phyloP scores from a whole-genome alignment of 2,329 filamentous ascomycete species.

The Aspergillus quadrilineatus region DNA sequence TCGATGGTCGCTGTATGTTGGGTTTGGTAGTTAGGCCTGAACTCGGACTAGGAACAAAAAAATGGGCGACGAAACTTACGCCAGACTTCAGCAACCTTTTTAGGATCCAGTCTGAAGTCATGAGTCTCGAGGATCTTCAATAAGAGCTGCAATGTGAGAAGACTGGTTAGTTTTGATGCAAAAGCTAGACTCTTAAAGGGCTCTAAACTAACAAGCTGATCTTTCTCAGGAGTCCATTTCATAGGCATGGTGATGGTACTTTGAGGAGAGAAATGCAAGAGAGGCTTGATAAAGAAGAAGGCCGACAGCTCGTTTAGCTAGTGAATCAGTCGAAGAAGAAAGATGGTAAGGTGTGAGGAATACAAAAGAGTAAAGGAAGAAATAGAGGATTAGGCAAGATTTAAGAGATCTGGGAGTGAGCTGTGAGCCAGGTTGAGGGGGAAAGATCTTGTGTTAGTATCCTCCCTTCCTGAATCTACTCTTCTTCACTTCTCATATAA shows the following conservation, averaged over 20 bases:
- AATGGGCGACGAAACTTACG: conserved; percentile 29
- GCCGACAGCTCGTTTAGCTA: not conserved
- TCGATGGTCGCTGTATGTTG: conserved; percentile 16
- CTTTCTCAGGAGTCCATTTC: conserved; percentile 38
- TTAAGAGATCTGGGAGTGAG: not conserved
- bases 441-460: not conserved
- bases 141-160: conserved; percentile 33
- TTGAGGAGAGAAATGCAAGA: not conserved
- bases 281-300: not conserved
- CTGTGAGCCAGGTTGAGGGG: not conserved
- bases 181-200: not conserved
- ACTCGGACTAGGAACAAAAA: not conserved
- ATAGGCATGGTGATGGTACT: conserved; percentile 33
- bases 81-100: conserved; percentile 39
- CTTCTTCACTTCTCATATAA: not conserved
- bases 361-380: not conserved
- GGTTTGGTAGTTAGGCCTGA: not conserved
- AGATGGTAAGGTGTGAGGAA: not conserved
- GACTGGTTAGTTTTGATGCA: not conserved
- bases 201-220: conserved; percentile 33
- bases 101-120: conserved; percentile 34
- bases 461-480: not conserved
- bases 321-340: not conserved
- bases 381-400: not conserved
- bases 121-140: conserved; percentile 44